Conservation (phyloP, 768 basidiomycete species). For the Serendipita sp. region DNA sequence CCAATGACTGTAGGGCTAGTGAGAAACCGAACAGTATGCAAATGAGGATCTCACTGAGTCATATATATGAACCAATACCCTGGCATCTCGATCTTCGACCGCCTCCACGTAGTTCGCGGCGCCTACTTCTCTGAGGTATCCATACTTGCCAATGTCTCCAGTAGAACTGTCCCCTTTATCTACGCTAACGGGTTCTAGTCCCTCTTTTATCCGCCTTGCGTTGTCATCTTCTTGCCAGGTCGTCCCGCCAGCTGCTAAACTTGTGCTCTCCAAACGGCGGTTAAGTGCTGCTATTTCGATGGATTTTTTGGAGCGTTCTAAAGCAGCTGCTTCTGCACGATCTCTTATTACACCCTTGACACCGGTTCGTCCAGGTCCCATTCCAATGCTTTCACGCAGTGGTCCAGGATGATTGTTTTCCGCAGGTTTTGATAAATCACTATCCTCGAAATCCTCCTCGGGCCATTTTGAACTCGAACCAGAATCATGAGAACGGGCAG, state of each 20-base stretch:
- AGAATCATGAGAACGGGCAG: slow-evolving; percentile 40
- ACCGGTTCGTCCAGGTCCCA: slow-evolving; percentile 74
- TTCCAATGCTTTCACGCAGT: slow-evolving; percentile 50
- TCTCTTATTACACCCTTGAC: slow-evolving; percentile 83
- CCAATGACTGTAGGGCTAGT: slow-evolving; percentile 37
- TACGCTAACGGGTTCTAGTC: slow-evolving; percentile 23
- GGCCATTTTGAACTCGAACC: slow-evolving; percentile 29
- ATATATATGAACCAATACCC: slow-evolving; percentile 75
- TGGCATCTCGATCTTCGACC: slow-evolving; percentile 48
- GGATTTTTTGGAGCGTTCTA: slow-evolving; percentile 29
- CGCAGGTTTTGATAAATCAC: neutral
- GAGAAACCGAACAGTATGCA: neutral
- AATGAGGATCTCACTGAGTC: slow-evolving; percentile 41
- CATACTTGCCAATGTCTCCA: slow-evolving; percentile 41
- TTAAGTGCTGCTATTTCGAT: slow-evolving; percentile 38
- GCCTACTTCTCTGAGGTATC: slow-evolving; percentile 69
- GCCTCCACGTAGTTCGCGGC: slow-evolving; percentile 53
- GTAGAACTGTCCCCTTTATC: slow-evolving; percentile 22
- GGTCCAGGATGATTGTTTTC: neutral
- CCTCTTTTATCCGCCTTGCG: slow-evolving; percentile 20
- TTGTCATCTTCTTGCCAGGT: slow-evolving; percentile 66
- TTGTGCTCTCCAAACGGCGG: slow-evolving; percentile 44
- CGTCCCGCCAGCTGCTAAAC: slow-evolving; percentile 32
- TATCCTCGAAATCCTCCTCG: slow-evolving; percentile 30
- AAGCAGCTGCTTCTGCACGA: slow-evolving; percentile 43